These are phyloP conservation scores for Argentina anserina DNA, from an alignment of 306 rosid genomes.

Conservation along the genomic window DNA sequence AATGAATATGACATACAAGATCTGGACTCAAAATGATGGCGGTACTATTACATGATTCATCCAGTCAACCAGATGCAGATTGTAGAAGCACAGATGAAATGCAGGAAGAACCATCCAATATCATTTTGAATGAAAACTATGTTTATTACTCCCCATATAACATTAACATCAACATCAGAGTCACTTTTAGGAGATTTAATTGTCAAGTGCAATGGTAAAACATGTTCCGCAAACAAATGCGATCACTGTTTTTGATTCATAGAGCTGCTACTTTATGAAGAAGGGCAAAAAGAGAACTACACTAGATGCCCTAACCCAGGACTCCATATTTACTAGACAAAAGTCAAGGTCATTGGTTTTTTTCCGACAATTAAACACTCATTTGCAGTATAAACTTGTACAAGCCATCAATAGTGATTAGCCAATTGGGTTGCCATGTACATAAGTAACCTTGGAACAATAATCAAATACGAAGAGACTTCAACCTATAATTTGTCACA, in stretches of 20 bases:
- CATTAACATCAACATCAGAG: not conserved
- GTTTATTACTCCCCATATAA: not conserved
- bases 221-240: not conserved
- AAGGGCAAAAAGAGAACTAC: not conserved
- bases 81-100: not conserved
- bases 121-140: not conserved
- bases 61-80: too few species aligned
- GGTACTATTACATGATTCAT: not conserved
- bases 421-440: not conserved
- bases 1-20: not conserved
- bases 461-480: not conserved
- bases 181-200: not conserved
- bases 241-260: not conserved
- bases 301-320: not conserved
- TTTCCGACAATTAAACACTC: not conserved
- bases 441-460: not conserved
- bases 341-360: not conserved
- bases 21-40: not conserved
- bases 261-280: not conserved
- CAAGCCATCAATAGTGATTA: not conserved
- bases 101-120: not conserved
- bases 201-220: not conserved
- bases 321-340: not conserved
- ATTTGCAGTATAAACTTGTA: not conserved
- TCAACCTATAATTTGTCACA: not conserved